These are phyloP conservation scores for Pinus taeda DNA, from an alignment of 75 land plant species.

Conservation along the genomic window DNA sequence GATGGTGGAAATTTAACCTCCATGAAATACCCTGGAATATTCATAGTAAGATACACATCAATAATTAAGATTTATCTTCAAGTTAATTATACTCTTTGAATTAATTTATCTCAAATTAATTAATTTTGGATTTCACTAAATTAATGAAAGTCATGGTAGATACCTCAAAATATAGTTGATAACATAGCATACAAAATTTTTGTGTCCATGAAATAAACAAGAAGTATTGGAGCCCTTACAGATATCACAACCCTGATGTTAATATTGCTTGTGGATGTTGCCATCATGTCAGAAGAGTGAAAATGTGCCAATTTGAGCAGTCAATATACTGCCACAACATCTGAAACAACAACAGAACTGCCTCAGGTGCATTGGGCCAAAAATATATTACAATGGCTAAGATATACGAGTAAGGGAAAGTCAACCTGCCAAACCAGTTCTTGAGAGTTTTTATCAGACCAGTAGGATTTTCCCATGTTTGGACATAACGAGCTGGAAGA, in stretches of 20 bases:
- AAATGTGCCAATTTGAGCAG: conserved; percentile 66
- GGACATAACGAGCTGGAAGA: conserved; percentile 37
- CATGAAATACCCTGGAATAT: too few relatives aligned
- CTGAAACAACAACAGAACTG: conserved; percentile 73
- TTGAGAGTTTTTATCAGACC: conserved; percentile 40
- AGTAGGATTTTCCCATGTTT: conserved; percentile 15
- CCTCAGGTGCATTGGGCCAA: conserved; percentile 70
- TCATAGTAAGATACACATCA: too few relatives aligned
- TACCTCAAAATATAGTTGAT: conserved; percentile 87
- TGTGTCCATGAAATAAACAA: conserved; percentile 43
- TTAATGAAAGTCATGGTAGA: conserved; percentile 77
- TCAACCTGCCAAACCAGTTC: conserved; percentile 51
- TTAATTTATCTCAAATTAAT: too few relatives aligned
- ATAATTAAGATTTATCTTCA: too few relatives aligned
- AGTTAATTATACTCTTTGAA: too few relatives aligned
- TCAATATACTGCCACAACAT: conserved; percentile 63
- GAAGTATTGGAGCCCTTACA: conserved; percentile 85
- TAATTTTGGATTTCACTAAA: conserved; percentile 56
- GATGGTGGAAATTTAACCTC: too few relatives aligned
- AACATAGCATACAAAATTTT: conserved; percentile 90
- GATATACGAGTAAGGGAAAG: conserved; percentile 63
- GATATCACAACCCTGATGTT: conserved; percentile 83
- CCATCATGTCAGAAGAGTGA: conserved; percentile 87
- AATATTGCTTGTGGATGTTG: conserved; percentile 67
- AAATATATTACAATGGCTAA: conserved; percentile 73